Base-by-base conservation (phyloP, 176 grass and related monocot species). In the Cenchrus fungigraminus region DNA sequence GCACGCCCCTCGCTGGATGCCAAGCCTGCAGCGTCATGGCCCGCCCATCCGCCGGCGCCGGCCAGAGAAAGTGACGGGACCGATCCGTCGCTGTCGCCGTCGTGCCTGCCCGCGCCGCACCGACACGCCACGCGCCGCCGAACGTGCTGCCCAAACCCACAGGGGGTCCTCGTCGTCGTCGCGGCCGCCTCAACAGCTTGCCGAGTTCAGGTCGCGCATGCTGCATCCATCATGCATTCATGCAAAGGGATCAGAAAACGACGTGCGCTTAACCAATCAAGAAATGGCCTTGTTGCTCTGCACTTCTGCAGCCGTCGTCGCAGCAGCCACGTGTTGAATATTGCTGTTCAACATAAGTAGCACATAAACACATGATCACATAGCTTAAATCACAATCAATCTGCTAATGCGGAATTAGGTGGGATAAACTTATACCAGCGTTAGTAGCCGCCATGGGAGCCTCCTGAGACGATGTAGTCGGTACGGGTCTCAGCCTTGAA, bases 51-150 rank as follows among this genome's bases (percentile, higher is more conserved):
- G 49, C 49, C 9, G 49, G 2, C 60, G 29, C 66, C 52, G 66
- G 1, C 45, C n/a, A 2, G 59, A 55, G 60, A 55, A 34, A 81
- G 37, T 37, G 78, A 67, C 69, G 50, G 37, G 49, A 46, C 60
- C 59, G 67, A 74, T 81, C 77, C 34, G 70, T 34, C 74, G 22
- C 13, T 45, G 43, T 25, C 58, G 56, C 15, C 49, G 76, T 32
- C 22, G 47, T 63, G 79, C 11, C 51, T 57, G 51, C 49, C 9
- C 25, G 76, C 46, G 61, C 65, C 65, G 65, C 28, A 55, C 78
- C 69, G 70, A 82, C 79, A 82, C 17, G 71, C 78, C 85, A 87
- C 40, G 85, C 85, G 53, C 78, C 59, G 9, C 16, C 34, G 69
- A 57, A 87, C 78, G 78, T 87, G 85, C 55, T 5, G 7, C 22